A percentile compares a stretch with the other conserved stretches of the same genome.
Evolutionary conservation across 2,329 filamentous ascomycete genomes (phyloP).

Genomic region (Septoria linicola): DNA sequence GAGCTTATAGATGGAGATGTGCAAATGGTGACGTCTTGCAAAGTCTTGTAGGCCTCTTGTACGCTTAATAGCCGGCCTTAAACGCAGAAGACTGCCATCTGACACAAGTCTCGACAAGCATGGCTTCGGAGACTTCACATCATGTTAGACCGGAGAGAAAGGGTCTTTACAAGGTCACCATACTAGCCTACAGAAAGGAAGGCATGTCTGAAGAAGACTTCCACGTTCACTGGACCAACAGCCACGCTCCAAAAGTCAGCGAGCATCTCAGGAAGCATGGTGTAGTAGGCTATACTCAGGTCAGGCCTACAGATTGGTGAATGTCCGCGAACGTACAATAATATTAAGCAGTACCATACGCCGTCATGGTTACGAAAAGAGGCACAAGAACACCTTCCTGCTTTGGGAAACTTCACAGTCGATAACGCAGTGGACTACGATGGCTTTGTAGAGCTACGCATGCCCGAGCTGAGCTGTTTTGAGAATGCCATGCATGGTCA

Average conservation of each 20-base stretch:
- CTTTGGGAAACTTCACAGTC: constrained; percentile 12
- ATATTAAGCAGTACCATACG: constrained; percentile 8
- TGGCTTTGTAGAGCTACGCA: constrained; percentile 18
- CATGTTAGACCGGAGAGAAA: constrained; percentile 1
- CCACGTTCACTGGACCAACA: constrained; percentile 22
- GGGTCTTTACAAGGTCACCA: constrained; percentile 18
- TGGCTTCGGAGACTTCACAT: not conserved
- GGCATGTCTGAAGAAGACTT: constrained; percentile 23
- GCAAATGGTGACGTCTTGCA: constrained; percentile 8
- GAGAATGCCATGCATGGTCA: constrained; percentile 18
- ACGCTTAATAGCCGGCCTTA: too few relatives aligned
- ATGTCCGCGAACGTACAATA: not conserved
- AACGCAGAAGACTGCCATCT: not conserved
- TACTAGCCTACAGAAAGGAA: constrained; percentile 17
- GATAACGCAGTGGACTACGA: constrained; percentile 18
- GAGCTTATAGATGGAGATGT: constrained; percentile 3
- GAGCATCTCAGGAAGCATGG: constrained; percentile 20
- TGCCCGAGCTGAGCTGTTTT: constrained; percentile 20
- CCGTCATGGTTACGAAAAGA: constrained; percentile 16
- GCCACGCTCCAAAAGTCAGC: constrained; percentile 22
- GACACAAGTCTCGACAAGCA: not conserved
- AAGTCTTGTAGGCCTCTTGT: not conserved
- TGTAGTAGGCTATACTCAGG: constrained; percentile 22
- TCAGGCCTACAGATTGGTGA: not conserved
- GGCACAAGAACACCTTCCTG: constrained; percentile 9